Conservation (phyloP, 169 alveolate species). For the Perkinsus olseni region DNA sequence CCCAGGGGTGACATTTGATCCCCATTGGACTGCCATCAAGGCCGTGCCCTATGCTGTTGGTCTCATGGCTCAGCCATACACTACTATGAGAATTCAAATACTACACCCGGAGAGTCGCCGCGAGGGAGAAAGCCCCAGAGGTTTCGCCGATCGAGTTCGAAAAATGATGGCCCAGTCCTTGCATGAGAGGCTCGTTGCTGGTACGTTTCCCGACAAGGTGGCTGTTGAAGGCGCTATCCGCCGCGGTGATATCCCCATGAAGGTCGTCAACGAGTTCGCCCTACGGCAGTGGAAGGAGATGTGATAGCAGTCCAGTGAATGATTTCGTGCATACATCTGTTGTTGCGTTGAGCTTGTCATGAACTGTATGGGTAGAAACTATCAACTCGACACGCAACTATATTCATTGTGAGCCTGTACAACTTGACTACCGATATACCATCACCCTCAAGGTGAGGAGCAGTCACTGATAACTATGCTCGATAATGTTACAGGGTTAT, state of each 20-base stretch:
- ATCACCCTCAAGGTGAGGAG: too few relatives aligned
- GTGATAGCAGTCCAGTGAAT: too few relatives aligned
- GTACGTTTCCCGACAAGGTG: neutral
- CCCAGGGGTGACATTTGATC: neutral
- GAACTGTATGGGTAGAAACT: too few relatives aligned
- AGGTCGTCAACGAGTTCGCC: neutral
- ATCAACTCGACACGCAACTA: too few relatives aligned
- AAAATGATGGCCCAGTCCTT: neutral
- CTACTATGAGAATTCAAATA: neutral
- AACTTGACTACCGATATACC: too few relatives aligned
- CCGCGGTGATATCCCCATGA: neutral
- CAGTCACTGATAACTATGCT: too few relatives aligned
- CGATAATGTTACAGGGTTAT: too few relatives aligned
- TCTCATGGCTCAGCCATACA: neutral
- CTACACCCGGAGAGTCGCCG: neutral
- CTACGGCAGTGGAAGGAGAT: neutral
- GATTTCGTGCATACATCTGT: too few relatives aligned
- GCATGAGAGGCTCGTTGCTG: neutral
- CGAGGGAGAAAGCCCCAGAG: neutral
- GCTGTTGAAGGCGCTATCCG: neutral
- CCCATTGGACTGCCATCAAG: neutral
- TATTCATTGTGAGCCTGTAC: too few relatives aligned
- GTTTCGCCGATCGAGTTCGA: neutral
- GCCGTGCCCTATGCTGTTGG: neutral
- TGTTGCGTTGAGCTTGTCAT: too few relatives aligned